These are phyloP conservation scores for Sonneratia caseolaris DNA, from an alignment of 345 rosid genomes.

Conservation along the genomic window DNA sequence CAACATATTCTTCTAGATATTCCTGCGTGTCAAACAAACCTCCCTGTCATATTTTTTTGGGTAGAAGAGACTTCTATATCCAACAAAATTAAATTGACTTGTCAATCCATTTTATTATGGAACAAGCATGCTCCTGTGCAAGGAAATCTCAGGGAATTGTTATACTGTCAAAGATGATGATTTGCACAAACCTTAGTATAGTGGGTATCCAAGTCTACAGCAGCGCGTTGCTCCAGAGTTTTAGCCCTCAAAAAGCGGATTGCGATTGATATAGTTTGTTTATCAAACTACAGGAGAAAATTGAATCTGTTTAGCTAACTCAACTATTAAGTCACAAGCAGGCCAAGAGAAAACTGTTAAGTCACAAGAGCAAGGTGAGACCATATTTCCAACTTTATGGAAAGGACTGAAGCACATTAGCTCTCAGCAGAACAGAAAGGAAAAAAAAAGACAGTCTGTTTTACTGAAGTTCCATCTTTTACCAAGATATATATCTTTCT, in stretches of 20 bases:
- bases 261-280: constrained; percentile 54
- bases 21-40: constrained; percentile 33
- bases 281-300: constrained; percentile 38
- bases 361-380: not conserved
- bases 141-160: not conserved
- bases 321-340: not conserved
- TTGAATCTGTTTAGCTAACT: not conserved
- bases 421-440: not conserved
- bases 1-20: constrained; percentile 70
- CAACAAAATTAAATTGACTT: not conserved
- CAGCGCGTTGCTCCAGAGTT: constrained; percentile 83
- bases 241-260: constrained; percentile 78
- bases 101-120: not conserved
- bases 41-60: not conserved
- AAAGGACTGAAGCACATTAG: not conserved
- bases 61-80: not conserved
- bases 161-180: not conserved
- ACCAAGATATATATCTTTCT: no score
- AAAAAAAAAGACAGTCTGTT: not conserved
- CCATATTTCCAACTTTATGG: not conserved
- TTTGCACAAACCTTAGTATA: constrained; percentile 50
- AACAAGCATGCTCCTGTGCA: not conserved
- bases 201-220: constrained; percentile 95
- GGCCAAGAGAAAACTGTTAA: not conserved
- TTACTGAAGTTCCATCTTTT: no score